A percentile compares a stretch with the other conserved stretches of the same genome.
Evolutionary conservation across 495 filamentous ascomycete genomes (phyloP).

Genomic region (Tuber microsphaerosporum): DNA sequence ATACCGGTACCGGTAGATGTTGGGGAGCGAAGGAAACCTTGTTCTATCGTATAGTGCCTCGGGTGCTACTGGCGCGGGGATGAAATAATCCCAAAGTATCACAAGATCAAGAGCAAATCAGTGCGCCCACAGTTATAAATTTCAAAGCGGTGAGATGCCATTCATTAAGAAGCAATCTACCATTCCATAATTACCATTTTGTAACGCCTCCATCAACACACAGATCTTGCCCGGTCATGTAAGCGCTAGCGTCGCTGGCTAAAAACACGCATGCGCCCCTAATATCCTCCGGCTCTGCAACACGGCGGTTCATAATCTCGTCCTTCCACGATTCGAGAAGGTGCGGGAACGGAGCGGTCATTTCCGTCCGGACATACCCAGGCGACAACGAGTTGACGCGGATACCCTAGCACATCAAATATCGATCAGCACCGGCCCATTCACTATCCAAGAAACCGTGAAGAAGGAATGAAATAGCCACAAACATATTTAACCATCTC

Average conservation of each 20-base stretch:
- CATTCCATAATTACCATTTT: slow-evolving; percentile 41
- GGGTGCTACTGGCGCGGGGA: too few species aligned
- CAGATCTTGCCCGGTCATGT: slow-evolving; percentile 85
- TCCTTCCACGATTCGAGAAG: slow-evolving; percentile 79
- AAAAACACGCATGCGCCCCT: slow-evolving; percentile 88
- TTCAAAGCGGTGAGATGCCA: too few species aligned
- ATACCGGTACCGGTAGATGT: too few species aligned
- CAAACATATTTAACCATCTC: slow-evolving; percentile 70
- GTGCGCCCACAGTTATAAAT: not conserved
- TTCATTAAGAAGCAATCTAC: not conserved
- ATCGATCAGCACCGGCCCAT: slow-evolving; percentile 66
- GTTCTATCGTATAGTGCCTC: too few species aligned
- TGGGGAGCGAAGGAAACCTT: too few species aligned
- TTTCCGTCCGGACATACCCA: slow-evolving; percentile 63
- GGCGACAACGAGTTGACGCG: slow-evolving; percentile 86
- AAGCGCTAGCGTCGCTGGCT: slow-evolving; percentile 73
- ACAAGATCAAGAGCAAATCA: too few species aligned
- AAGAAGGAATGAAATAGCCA: not conserved
- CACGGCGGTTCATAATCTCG: slow-evolving; percentile 79
- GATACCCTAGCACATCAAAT: slow-evolving; percentile 62
- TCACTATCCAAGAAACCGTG: slow-evolving; percentile 59
- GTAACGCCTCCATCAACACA: slow-evolving; percentile 92
- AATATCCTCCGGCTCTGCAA: slow-evolving; percentile 84
- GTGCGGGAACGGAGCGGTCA: slow-evolving; percentile 79
- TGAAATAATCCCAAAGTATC: too few species aligned